Evolutionary conservation across 176 grass and related monocot species (phyloP).

Genomic region (Cenchrus americanus): DNA sequence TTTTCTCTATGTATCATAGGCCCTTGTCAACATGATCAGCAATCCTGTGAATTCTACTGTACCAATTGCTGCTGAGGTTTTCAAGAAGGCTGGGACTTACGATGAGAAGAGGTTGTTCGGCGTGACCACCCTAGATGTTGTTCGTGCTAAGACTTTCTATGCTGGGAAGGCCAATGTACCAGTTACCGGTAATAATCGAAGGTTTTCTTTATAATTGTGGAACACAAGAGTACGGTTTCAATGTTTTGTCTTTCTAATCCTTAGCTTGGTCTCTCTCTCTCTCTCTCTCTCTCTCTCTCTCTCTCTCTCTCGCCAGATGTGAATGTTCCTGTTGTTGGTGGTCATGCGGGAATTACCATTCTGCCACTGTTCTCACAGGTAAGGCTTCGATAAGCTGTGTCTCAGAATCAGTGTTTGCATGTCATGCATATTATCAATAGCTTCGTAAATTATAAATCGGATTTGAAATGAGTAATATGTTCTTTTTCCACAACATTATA

Average conservation of each 20-base stretch:
- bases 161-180: conserved; percentile 72
- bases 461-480: neutral
- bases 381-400: neutral
- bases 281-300: no score
- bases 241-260: neutral
- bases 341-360: conserved; percentile 88
- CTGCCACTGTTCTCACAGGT: conserved; percentile 90
- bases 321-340: conserved; percentile 91
- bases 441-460: neutral
- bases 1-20: conserved; percentile 74
- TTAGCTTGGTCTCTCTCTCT: neutral
- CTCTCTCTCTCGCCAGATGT: no score
- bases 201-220: neutral
- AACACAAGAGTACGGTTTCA: neutral
- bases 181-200: conserved; percentile 40
- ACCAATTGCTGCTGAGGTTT: conserved; percentile 84
- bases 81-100: conserved; percentile 88
- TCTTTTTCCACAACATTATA: neutral
- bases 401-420: neutral
- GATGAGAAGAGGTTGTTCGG: conserved; percentile 85
- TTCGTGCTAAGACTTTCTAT: conserved; percentile 92
- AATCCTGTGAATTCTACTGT: conserved; percentile 94
- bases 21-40: conserved; percentile 91
- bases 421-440: neutral
- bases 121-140: conserved; percentile 90